Evolutionary conservation across 2,329 filamentous ascomycete species (phyloP).

Genomic region (Aspergillus quadrilineatus): DNA sequence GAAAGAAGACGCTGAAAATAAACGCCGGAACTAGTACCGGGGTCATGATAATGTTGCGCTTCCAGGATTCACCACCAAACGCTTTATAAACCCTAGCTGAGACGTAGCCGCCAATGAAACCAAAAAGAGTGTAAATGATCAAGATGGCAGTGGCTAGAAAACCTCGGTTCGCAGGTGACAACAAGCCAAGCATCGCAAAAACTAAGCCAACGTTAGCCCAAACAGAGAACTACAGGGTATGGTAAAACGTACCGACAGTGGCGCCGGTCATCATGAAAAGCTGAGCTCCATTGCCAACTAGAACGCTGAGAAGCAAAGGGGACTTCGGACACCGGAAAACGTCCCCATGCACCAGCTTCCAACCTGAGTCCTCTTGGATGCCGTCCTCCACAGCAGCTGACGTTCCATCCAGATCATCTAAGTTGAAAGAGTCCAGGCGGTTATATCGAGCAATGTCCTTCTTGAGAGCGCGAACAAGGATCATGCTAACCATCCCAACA

Average conservation of each 20-base stretch:
- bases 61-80: constrained; percentile 90
- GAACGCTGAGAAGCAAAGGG: constrained; percentile 78
- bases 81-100: constrained; percentile 92
- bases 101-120: constrained; percentile 87
- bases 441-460: constrained; percentile 98
- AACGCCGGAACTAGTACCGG: constrained; percentile 81
- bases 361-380: constrained; percentile 95
- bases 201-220: constrained; percentile 38
- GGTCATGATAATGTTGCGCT: constrained; percentile 85
- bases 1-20: constrained; percentile 85
- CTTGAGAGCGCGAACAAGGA: constrained; percentile 79
- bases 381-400: constrained; percentile 77
- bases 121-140: constrained; percentile 87
- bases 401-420: constrained; percentile 83
- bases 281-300: constrained; percentile 91
- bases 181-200: constrained; percentile 89
- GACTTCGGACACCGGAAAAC: constrained; percentile 87
- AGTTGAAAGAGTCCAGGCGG: constrained; percentile 81
- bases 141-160: constrained; percentile 92
- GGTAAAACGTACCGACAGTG: constrained; percentile 64
- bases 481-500: constrained; percentile 87
- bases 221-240: constrained; percentile 1
- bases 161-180: constrained; percentile 93
- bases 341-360: constrained; percentile 97
- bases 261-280: constrained; percentile 96